These are phyloP conservation scores for Sugiyamaella castrensis DNA, from an alignment of 1,139 yeast species.

Conservation along the genomic window DNA sequence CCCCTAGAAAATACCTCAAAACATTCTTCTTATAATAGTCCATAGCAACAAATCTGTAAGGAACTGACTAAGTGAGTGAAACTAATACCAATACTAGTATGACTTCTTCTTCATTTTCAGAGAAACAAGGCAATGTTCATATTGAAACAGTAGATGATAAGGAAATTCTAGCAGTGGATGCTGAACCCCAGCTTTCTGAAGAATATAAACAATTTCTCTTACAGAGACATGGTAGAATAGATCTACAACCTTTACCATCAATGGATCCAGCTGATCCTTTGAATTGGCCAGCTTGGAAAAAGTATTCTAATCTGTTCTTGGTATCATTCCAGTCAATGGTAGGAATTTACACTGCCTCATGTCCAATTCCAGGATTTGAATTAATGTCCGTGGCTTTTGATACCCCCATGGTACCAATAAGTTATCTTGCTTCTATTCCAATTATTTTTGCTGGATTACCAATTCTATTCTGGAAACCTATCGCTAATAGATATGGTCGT, in stretches of 20 bases:
- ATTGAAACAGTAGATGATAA: too few species aligned
- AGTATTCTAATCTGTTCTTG: constrained; percentile 12
- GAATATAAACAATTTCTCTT: constrained; percentile 14
- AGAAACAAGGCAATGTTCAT: too few species aligned
- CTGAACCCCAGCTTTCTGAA: constrained; percentile 6
- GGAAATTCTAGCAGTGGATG: too few species aligned
- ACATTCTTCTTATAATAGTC: too few species aligned
- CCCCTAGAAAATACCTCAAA: too few species aligned
- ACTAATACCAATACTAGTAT: too few species aligned
- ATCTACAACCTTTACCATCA: constrained; percentile 20
- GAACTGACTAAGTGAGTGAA: too few species aligned
- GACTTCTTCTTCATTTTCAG: too few species aligned
- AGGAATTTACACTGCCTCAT: constrained; percentile 19
- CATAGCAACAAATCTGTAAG: too few species aligned
- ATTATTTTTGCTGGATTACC: constrained; percentile 19
- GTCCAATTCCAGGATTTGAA: constrained; percentile 19
- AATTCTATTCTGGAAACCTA: constrained; percentile 22
- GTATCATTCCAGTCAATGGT: constrained; percentile 21
- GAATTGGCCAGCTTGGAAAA: constrained; percentile 21
- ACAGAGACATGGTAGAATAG: constrained; percentile 20
- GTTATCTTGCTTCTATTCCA: constrained; percentile 19
- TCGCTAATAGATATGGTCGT: constrained; percentile 21
- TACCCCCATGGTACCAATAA: constrained; percentile 9
- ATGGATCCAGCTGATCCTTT: constrained; percentile 18
- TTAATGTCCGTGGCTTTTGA: constrained; percentile 17